Conservation (phyloP, 2,329 filamentous ascomycete species). For the Aureobasidium mangrovei region DNA sequence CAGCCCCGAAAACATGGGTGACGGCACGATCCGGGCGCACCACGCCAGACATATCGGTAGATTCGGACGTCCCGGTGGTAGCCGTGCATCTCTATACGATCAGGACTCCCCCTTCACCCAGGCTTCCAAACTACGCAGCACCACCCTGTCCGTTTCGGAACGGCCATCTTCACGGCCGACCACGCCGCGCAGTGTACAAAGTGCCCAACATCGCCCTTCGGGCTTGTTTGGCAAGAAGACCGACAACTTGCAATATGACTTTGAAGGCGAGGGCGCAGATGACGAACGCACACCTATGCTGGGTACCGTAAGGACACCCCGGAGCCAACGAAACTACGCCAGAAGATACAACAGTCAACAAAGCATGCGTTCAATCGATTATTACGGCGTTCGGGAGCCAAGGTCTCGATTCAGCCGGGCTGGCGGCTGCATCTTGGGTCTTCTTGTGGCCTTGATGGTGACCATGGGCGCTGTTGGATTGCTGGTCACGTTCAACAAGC, state of each 20-base stretch:
- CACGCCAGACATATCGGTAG: conserved; percentile 76
- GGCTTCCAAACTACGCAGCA: conserved; percentile 55
- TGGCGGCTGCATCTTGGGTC: conserved; percentile 80
- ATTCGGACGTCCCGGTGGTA: conserved; percentile 60
- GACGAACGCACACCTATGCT: conserved; percentile 80
- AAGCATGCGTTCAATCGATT: conserved; percentile 43
- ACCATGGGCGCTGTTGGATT: conserved; percentile 81
- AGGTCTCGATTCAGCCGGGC: conserved; percentile 42
- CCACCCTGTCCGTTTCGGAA: conserved; percentile 43
- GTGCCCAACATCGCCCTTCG: conserved; percentile 34
- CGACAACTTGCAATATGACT: conserved; percentile 61
- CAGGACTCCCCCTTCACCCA: conserved; percentile 71
- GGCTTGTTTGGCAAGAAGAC: conserved; percentile 43
- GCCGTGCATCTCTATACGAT: conserved; percentile 64
- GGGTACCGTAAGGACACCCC: conserved; percentile 52
- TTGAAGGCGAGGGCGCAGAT: conserved; percentile 69
- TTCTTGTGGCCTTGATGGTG: conserved; percentile 69
- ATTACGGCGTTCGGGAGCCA: conserved; percentile 20
- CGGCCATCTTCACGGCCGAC: conserved; percentile 58
- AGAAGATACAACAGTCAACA: conserved; percentile 45
- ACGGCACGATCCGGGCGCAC: conserved; percentile 41
- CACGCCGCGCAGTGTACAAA: conserved; percentile 51
- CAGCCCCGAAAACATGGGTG: conserved; percentile 32
- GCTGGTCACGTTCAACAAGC: conserved; percentile 84
- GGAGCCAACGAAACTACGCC: conserved; percentile 38